Conservation (phyloP, 257 asterid species). For the Capsicum chinense region DNA sequence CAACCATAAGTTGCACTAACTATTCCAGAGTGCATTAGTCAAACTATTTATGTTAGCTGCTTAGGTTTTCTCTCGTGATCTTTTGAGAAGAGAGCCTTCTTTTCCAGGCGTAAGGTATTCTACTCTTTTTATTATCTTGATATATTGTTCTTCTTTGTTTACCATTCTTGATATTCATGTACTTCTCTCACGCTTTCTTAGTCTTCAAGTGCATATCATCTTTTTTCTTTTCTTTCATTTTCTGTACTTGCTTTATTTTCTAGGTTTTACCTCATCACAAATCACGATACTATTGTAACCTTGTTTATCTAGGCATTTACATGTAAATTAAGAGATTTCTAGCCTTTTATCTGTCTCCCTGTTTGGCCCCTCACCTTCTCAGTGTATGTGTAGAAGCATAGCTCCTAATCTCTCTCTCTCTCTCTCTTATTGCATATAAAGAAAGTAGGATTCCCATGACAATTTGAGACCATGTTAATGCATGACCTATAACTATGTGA, state of each 20-base stretch:
- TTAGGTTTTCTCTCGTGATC: background rate
- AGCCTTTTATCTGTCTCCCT: background rate
- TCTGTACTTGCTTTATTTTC: background rate
- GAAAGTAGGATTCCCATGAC: background rate
- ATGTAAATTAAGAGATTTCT: background rate
- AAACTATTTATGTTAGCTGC: background rate
- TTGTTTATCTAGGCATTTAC: constrained; percentile 14
- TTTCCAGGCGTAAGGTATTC: background rate
- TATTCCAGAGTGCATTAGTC: constrained; percentile 12
- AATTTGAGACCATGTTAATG: background rate
- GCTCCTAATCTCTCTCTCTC: background rate
- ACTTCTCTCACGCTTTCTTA: background rate
- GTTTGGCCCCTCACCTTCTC: background rate
- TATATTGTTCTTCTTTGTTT: background rate
- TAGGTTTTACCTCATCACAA: constrained; percentile 5
- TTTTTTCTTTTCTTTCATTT: background rate
- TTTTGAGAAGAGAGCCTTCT: background rate
- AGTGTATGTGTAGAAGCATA: background rate
- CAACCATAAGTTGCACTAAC: constrained; percentile 4
- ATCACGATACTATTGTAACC: background rate
- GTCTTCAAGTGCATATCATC: constrained; percentile 12
- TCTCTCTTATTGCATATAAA: background rate
- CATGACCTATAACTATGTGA: background rate
- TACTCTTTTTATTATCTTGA: background rate
- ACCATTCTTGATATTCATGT: background rate